phyloP scores from a whole-genome alignment of 2,329 filamentous ascomycete species.

The Paecilomyces variotii region DNA sequence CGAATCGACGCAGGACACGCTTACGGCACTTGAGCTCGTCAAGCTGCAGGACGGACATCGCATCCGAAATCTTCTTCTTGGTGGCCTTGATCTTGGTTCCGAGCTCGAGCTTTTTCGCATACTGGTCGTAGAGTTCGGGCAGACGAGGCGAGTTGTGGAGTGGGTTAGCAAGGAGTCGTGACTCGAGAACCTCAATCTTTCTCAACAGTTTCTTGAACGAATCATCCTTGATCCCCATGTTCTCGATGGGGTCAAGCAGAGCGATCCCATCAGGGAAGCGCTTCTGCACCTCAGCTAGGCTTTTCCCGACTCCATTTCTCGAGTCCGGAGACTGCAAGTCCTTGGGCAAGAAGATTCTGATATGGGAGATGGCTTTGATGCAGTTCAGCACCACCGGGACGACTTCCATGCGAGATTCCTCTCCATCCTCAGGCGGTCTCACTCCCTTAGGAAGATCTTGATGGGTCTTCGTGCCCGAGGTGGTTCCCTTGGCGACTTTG shows the following conservation, averaged over 20 bases:
- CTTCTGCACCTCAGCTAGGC: conserved; percentile 68
- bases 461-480: conserved; percentile 48
- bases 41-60: conserved; percentile 81
- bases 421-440: conserved; percentile 52
- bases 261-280: conserved; percentile 91
- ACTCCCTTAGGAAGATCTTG: conserved; percentile 59
- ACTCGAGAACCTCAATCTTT: conserved; percentile 96
- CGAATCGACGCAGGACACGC: conserved; percentile 83
- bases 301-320: conserved; percentile 58
- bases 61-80: conserved; percentile 79
- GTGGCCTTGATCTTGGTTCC: conserved; percentile 73
- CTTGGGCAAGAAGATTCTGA: conserved; percentile 74
- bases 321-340: conserved; percentile 63
- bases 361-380: conserved; percentile 73
- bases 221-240: conserved; percentile 90
- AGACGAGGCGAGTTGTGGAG: conserved; percentile 84
- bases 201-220: conserved; percentile 83
- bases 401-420: conserved; percentile 66
- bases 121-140: conserved; percentile 77
- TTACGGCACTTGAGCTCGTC: conserved; percentile 96
- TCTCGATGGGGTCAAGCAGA: conserved; percentile 83
- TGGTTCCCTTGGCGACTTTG: conserved; percentile 46
- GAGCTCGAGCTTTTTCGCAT: conserved; percentile 69
- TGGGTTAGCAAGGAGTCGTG: conserved; percentile 77
- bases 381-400: conserved; percentile 82